These are phyloP conservation scores for Chrysoporthe deuterocubensis DNA, from an alignment of 2,329 filamentous ascomycete genomes.

Conservation along the genomic window DNA sequence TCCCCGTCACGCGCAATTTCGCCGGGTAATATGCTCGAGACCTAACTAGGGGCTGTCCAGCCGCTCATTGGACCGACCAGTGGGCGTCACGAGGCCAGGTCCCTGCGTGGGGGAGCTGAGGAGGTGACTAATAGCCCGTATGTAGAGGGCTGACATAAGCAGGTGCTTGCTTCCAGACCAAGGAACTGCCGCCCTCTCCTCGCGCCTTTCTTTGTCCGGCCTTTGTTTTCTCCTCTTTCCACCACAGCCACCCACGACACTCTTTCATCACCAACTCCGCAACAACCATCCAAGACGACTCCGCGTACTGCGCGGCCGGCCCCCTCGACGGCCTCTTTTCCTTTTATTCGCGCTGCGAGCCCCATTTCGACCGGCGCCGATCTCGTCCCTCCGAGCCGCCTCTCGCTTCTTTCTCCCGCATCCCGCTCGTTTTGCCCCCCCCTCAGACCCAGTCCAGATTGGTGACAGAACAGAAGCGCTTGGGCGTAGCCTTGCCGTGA, in stretches of 20 bases:
- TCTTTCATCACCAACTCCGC: conserved; percentile 14
- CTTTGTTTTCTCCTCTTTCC: conserved; percentile 1
- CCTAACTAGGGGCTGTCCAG: neutral
- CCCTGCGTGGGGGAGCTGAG: no score
- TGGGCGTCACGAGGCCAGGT: no score
- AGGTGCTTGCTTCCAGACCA: neutral
- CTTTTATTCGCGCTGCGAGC: neutral
- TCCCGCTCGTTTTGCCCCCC: neutral
- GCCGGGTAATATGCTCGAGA: neutral
- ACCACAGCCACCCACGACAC: neutral
- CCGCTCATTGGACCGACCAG: neutral
- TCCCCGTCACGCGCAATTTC: neutral
- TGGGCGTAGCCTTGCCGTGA: conserved; percentile 12
- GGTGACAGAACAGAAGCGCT: conserved; percentile 11
- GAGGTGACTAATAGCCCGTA: conserved; percentile 1
- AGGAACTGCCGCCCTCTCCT: neutral
- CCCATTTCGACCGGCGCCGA: neutral
- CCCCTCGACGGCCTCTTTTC: neutral
- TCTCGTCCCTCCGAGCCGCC: neutral
- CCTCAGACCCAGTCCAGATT: neutral
- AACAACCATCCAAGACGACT: conserved; percentile 8
- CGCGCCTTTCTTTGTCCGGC: neutral
- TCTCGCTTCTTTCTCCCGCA: neutral
- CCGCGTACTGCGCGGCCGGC: neutral
- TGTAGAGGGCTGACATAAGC: conserved; percentile 7